These are phyloP conservation scores for Dipteronia dyeriana DNA, from an alignment of 345 rosid species.

Conservation along the genomic window DNA sequence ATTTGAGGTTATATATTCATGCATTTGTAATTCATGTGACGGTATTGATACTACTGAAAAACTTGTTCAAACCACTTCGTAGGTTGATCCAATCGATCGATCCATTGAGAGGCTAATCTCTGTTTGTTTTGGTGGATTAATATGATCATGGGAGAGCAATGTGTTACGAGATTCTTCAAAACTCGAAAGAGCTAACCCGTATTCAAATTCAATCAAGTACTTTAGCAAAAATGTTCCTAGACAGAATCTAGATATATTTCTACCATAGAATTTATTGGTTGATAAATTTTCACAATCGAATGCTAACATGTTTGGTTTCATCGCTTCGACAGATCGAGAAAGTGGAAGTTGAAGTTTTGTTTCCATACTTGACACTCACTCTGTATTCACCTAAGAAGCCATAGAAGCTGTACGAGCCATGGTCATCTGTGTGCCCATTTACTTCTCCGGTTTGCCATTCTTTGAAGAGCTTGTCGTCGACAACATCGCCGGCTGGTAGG, in stretches of 20 bases:
- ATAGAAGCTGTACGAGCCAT: constrained; percentile 62
- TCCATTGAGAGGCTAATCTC: too few species aligned
- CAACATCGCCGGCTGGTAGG: constrained; percentile 74
- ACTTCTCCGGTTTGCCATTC: constrained; percentile 59
- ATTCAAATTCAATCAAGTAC: too few species aligned
- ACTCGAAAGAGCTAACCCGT: too few species aligned
- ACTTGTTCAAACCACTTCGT: too few species aligned
- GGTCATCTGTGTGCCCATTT: constrained; percentile 44
- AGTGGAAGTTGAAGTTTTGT: constrained; percentile 43
- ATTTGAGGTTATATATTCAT: too few species aligned
- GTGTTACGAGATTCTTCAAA: too few species aligned
- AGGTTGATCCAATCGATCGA: too few species aligned
- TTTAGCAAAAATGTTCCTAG: too few species aligned
- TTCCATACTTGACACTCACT: constrained; percentile 32
- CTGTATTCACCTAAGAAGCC: constrained; percentile 77
- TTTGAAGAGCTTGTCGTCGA: constrained; percentile 56
- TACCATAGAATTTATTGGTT: background rate
- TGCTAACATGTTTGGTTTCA: constrained; percentile 67
- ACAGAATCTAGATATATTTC: background rate
- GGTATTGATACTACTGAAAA: too few species aligned
- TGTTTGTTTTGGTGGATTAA: too few species aligned
- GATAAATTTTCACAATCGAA: constrained; percentile 35
- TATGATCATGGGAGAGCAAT: too few species aligned
- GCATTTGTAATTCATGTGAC: too few species aligned
- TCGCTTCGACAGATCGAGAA: constrained; percentile 43